Conservation (phyloP, 1,139 yeast genomes). For the Pichia sp. region DNA sequence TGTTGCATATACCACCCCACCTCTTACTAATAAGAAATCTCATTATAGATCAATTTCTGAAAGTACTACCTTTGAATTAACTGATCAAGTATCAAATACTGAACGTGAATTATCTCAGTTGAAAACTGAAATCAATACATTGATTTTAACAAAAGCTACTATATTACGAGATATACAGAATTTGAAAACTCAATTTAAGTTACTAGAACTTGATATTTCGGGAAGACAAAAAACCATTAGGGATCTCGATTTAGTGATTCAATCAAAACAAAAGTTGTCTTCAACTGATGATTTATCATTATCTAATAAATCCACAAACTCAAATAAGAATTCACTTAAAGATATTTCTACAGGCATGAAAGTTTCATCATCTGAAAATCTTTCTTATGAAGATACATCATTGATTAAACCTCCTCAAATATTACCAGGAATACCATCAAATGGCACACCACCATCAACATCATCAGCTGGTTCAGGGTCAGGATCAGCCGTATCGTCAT, state of each 20-base stretch:
- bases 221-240: slow-evolving; percentile 19
- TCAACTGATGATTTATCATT: slow-evolving; percentile 11
- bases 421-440: slow-evolving; percentile 1
- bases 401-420: neutral
- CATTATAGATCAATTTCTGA: slow-evolving; percentile 27
- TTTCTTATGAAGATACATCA: slow-evolving; percentile 2
- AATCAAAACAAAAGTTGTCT: slow-evolving; percentile 3
- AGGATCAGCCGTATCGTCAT: slow-evolving; percentile 6
- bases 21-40: slow-evolving; percentile 22
- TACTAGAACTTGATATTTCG: slow-evolving; percentile 23
- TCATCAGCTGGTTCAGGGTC: too few relatives aligned
- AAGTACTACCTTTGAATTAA: slow-evolving; percentile 6
- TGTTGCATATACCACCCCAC: slow-evolving; percentile 32
- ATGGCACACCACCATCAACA: neutral
- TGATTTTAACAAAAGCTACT: slow-evolving; percentile 32
- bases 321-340: slow-evolving; percentile 5
- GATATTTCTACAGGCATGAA: slow-evolving; percentile 7
- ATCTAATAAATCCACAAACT: slow-evolving; percentile 7
- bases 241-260: slow-evolving; percentile 20
- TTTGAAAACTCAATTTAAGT: slow-evolving; percentile 26
- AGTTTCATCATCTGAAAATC: slow-evolving; percentile 6
- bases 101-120: slow-evolving; percentile 37
- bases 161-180: slow-evolving; percentile 31
- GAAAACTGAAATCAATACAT: slow-evolving; percentile 39
- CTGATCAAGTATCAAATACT: slow-evolving; percentile 14